Evolutionary conservation across 257 asterid species (phyloP).

Genomic region (Fraxinus quadrangulata): DNA sequence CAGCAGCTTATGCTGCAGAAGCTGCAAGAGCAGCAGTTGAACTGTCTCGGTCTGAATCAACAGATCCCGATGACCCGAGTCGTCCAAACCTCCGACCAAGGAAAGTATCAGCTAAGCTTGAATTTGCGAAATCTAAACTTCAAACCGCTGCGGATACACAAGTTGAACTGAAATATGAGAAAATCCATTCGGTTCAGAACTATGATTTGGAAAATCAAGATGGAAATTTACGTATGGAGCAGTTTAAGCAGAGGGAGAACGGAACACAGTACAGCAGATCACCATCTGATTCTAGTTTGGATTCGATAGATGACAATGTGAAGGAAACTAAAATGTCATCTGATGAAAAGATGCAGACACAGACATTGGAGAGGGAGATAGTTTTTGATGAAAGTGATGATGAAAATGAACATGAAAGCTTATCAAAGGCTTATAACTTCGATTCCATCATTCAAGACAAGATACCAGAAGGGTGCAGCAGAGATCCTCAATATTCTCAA

Average conservation of each 20-base stretch:
- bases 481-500: slow-evolving; percentile 20
- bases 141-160: slow-evolving; percentile 16
- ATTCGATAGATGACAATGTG: slow-evolving; percentile 35
- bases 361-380: slow-evolving; percentile 18
- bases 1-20: slow-evolving; percentile 87
- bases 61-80: slow-evolving; percentile 42
- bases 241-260: slow-evolving; percentile 20
- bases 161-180: slow-evolving; percentile 23
- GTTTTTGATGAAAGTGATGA: slow-evolving; percentile 49
- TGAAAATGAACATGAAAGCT: slow-evolving; percentile 28
- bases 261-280: slow-evolving; percentile 31
- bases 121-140: slow-evolving; percentile 13
- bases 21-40: slow-evolving; percentile 93
- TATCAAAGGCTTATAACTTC: background rate
- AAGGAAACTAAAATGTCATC: slow-evolving; percentile 11
- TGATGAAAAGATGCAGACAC: slow-evolving; percentile 28
- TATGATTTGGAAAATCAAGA: slow-evolving; percentile 30
- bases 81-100: slow-evolving; percentile 36
- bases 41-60: slow-evolving; percentile 61
- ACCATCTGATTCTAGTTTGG: slow-evolving; percentile 50
- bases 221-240: slow-evolving; percentile 13
- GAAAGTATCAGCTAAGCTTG: slow-evolving; percentile 5
- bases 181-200: slow-evolving; percentile 28
- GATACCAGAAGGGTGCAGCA: slow-evolving; percentile 24
- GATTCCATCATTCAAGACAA: slow-evolving; percentile 17